Base-by-base conservation (phyloP, 495 filamentous ascomycete species). In the Jackrogersella minutella region DNA sequence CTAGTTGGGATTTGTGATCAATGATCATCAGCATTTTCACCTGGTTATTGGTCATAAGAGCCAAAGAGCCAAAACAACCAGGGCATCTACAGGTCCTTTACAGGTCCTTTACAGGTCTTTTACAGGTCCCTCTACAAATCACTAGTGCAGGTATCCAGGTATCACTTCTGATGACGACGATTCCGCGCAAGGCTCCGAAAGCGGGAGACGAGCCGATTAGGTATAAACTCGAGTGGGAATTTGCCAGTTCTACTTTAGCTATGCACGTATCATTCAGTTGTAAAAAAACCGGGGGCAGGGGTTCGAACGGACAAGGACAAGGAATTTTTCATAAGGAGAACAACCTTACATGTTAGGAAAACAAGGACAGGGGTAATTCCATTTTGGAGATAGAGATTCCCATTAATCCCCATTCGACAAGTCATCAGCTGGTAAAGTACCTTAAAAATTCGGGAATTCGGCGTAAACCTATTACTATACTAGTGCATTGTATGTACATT, bases 131-230 rank as follows among this genome's bases (percentile, higher is more conserved):
- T n/a, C n/a, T n/a, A n/a, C n/a, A n/a, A n/a, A n/a, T n/a, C n/a
- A n/a, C 10, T 11, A 26, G n/a, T 16, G 22, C 14, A 7, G 14
- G 39, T 41, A 28, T 24, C 40, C 34, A 63, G 66, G 53, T 69
- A 69, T 61, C 60, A 64, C 10, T 66, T 54, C 51, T 63, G 56
- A 73, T 73, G 71, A 73, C 64, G 71, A 71, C 62, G 64, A 64
- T 65, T 55, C 68, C 54, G 52, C 55, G 61, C 68, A 67, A 73
- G 71, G 71, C 71, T 73, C 71, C 71, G 71, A 73, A 68, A 73
- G 58, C 71, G 71, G 71, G 68, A 68, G 63, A 60, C 61, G 58
- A 67, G 56, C 66, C 66, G 66, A 69, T 69, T 69, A 69, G 66
- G 66, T 69, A 50, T 62, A 49, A 58, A 33, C 30, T n/a, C n/a